Base-by-base conservation (phyloP, 305 asterid genomes). In the Lippia alba region DNA sequence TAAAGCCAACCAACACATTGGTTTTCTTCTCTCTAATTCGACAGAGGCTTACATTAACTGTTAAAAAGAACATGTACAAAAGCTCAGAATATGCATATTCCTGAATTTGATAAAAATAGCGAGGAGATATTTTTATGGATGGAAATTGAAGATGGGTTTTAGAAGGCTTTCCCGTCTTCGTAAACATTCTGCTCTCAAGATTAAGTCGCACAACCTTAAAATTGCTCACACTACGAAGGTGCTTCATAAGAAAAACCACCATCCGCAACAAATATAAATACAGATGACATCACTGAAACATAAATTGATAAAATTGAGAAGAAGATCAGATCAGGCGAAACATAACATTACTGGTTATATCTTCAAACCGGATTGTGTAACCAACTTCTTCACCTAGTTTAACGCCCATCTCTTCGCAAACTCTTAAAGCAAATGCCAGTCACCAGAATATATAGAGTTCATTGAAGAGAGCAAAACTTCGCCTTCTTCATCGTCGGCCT, bases 401-500 rank as follows among this genome's bases (percentile, higher is more conserved):
- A 68, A 87, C 96, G 56, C 91, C 90, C 94, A 94, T 88, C 87
- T 94, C 99, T 78, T 94, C 94, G 33, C 96, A 88, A 69, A 94
- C 96, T 81, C 98, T 87, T 33, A 94, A 74, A 46, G 98, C 87
- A 70, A 91, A n/a, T 5, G 9, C 17, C 16, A 32, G 16, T 32
- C 14, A 17, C 2, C 30, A 24, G 30, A 3, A 24, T 24, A 24
- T 24, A 24, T 24, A 24, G 3, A 1, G 30, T 24, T 24, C 30
- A 24, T 1, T 2, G 6, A 6, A 11, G 34, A 6, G 6, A 48
- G 2, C n/a, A 94, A 72, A 71, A 94, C 82, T 56, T 95, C 96
- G 72, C 96, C 99, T 79, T 94, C 96, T 85, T 89, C 97, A 53
- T 94, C 99, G 75, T 94, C 97, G 96, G 99, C 64, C 85, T 91